Conservation (phyloP, 2,329 filamentous ascomycete species). For the Monilinia fructigena region DNA sequence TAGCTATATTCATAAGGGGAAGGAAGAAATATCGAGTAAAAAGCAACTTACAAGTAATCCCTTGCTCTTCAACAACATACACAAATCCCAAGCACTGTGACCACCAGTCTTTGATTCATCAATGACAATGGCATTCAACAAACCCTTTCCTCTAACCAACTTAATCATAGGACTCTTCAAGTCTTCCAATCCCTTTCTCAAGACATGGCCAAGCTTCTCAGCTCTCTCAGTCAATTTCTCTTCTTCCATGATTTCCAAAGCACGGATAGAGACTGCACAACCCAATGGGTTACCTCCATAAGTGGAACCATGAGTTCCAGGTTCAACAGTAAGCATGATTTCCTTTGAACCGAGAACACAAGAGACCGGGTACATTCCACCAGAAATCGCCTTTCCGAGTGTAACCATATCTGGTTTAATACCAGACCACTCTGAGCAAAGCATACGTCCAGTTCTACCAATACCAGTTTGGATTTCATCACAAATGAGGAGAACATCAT, state of each 20-base stretch:
- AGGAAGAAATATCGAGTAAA: background rate
- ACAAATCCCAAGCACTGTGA: conserved; percentile 92
- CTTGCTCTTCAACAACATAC: conserved; percentile 92
- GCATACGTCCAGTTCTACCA: conserved; percentile 87
- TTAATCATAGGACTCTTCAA: conserved; percentile 80
- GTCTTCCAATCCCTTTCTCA: conserved; percentile 74
- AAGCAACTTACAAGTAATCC: conserved; percentile 72
- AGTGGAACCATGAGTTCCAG: conserved; percentile 96
- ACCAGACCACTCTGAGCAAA: conserved; percentile 90
- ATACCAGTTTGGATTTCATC: conserved; percentile 99
- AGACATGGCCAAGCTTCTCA: conserved; percentile 74
- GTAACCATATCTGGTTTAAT: conserved; percentile 95
- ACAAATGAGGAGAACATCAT: conserved; percentile 94
- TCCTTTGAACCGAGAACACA: conserved; percentile 85
- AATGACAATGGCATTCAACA: conserved; percentile 94
- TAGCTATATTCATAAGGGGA: background rate
- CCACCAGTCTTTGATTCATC: conserved; percentile 84
- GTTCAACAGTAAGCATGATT: conserved; percentile 93
- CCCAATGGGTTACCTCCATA: conserved; percentile 96
- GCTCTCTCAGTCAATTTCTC: conserved; percentile 83
- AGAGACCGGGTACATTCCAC: conserved; percentile 98
- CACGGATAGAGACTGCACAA: conserved; percentile 92
- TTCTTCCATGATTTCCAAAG: conserved; percentile 89
- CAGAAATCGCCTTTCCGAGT: conserved; percentile 95
- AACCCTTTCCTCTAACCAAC: conserved; percentile 82